Conservation (phyloP, 192 early-diverging fungal genomes). For the Backusella westeae region DNA sequence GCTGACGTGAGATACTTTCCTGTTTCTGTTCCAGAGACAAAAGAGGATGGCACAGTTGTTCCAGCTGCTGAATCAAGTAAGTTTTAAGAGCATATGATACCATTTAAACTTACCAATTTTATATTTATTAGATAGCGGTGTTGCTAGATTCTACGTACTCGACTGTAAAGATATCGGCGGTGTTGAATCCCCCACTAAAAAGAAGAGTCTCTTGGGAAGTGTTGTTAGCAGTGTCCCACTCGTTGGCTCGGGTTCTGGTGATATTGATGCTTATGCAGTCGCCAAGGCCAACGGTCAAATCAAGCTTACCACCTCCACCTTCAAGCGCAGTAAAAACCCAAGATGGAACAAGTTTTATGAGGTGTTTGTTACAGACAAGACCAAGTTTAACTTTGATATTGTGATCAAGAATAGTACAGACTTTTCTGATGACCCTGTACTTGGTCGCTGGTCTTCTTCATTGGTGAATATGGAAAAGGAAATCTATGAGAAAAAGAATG, state of each 20-base stretch:
- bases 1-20: conserved; percentile 43
- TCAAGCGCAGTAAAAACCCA: conserved; percentile 75
- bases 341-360: conserved; percentile 75
- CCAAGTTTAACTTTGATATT: conserved; percentile 55
- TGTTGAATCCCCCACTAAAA: conserved; percentile 1
- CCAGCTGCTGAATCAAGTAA: conserved; percentile 49
- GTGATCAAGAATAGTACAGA: conserved; percentile 52
- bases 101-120: conserved; percentile 16
- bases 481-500: conserved; percentile 38
- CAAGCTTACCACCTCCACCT: conserved; percentile 57
- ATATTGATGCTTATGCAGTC: conserved; percentile 50
- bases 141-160: conserved; percentile 62
- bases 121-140: conserved; percentile 50
- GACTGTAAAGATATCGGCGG: conserved; percentile 64
- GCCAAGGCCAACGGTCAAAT: conserved; percentile 51
- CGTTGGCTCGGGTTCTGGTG: conserved; percentile 16
- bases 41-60: conserved; percentile 40
- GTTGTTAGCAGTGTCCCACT: conserved; percentile 24
- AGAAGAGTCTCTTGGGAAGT: conserved; percentile 2
- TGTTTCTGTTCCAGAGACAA: conserved; percentile 36
- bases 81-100: neutral
- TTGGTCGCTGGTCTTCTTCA: conserved; percentile 34
- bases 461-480: conserved; percentile 31
- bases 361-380: conserved; percentile 70
- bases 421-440: conserved; percentile 44